Base-by-base conservation (phyloP, 1,284 basidiomycete species). In the Ganoderma meredithae region DNA sequence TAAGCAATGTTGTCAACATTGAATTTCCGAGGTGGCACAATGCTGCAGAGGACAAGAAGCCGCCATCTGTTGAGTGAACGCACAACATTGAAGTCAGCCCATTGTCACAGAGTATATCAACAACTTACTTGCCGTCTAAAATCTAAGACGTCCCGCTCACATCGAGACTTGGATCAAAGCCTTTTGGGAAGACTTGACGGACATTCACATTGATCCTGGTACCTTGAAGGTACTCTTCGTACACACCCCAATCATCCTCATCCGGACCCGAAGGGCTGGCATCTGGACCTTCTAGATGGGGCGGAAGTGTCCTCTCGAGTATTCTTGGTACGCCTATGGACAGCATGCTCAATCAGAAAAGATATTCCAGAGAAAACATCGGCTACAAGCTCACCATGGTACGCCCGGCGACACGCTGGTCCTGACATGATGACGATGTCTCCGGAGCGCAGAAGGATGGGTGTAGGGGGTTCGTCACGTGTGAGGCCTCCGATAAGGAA, bases 401-500 rank as follows among this genome's bases (percentile, higher is more conserved):
- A 98, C 33, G 91, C 92, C 52, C 95, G 84, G 63, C 96, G 85
- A 72, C 94, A 94, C 31, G 83, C 81, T 31, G 93, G 93, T 0
- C 96, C 96, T 0, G 93, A 92, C 95, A 98, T 97, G 74, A 97
- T 90, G n/a, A 97, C 83, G 0, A 93, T 88, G 76, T 98, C 96
- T 8, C 96, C 96, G 0, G 94, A 95, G 25, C 94, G 88, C 1
- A 98, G 83, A 15, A 97, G 83, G 66, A 98, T 88, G 0, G 95
- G 88, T 12, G 88, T 81, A 0, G 96, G 96, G n/a, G 88, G 84
- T 0, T 83, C 83, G 64, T 95, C 90, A 62, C 95, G 86, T 2
- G 92, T 93, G 8, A 85, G 79, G 0, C 94, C 90, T 7, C 96
- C 96, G n/a, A 97, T 92, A 40, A 98, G 88, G 77, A 98, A 96